Evolutionary conservation across 192 early-diverging fungal genomes (phyloP).

Genomic region (Entomortierella chlamydospora): DNA sequence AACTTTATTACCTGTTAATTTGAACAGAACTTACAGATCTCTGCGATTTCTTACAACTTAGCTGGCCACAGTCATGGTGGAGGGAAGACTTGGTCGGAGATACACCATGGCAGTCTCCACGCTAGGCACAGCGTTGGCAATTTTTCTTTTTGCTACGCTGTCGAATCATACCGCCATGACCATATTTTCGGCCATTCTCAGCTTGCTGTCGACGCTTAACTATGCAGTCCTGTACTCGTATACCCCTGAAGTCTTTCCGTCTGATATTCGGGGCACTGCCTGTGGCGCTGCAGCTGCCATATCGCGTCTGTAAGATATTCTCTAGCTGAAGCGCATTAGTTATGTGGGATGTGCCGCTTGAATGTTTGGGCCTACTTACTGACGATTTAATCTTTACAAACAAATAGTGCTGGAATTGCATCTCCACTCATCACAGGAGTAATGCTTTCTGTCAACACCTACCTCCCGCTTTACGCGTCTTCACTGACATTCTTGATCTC

Average conservation of each 20-base stretch:
- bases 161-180: conserved; percentile 66
- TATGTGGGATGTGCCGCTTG: neutral
- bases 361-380: neutral
- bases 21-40: too few species aligned
- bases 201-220: conserved; percentile 76
- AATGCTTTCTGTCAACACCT: conserved; percentile 66
- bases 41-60: conserved; percentile 4
- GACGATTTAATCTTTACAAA: neutral
- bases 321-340: neutral
- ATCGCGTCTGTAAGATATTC: conserved; percentile 67
- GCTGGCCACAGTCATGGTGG: conserved; percentile 72
- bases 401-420: conserved; percentile 69
- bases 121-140: conserved; percentile 72
- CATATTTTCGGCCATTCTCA: conserved; percentile 69
- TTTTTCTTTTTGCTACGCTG: conserved; percentile 76
- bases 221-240: conserved; percentile 91
- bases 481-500: conserved; percentile 66
- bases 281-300: conserved; percentile 82
- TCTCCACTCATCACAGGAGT: conserved; percentile 80
- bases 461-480: conserved; percentile 75
- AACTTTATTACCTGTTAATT: neutral
- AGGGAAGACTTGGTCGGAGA: conserved; percentile 77
- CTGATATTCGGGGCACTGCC: conserved; percentile 80
- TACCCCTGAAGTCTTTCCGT: conserved; percentile 89
- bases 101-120: conserved; percentile 86